phyloP scores from a whole-genome alignment of 208 protist species.

The Crithidia mellificae region DNA sequence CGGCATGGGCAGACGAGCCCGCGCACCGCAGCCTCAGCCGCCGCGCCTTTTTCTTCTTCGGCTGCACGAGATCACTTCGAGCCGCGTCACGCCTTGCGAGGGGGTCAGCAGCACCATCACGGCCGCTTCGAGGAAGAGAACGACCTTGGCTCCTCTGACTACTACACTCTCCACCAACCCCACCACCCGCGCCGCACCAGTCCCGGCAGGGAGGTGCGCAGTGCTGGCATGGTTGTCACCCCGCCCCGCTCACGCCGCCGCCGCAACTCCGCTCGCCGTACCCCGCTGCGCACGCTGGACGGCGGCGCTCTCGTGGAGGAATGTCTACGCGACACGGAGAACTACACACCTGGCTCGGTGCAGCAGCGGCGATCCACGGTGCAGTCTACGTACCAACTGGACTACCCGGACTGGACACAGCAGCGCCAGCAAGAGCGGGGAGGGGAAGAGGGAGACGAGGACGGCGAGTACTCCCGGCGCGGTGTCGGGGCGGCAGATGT shows the following conservation, averaged over 20 bases:
- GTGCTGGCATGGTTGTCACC: no score
- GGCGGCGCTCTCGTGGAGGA: slow-evolving; percentile 27
- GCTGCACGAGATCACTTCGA: neutral
- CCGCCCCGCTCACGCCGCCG: neutral
- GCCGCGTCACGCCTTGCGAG: neutral
- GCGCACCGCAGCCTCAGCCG: neutral
- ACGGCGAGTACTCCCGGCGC: neutral
- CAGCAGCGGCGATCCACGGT: slow-evolving; percentile 12
- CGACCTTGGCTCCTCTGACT: no score
- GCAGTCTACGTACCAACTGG: slow-evolving; percentile 17
- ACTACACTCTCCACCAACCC: no score
- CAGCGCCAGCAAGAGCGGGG: neutral
- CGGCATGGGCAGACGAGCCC: neutral
- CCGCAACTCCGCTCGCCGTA: neutral
- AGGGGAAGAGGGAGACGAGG: neutral
- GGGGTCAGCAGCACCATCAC: no score
- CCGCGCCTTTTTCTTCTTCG: no score
- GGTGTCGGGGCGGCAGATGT: no score
- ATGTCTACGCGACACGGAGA: slow-evolving; percentile 9
- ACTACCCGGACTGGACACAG: slow-evolving; percentile 15
- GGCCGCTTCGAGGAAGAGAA: neutral
- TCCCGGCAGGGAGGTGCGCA: no score
- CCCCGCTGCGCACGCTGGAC: slow-evolving; percentile 5
- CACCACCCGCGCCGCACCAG: no score
- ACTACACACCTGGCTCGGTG: neutral